A percentile compares a stretch with the other conserved stretches of the same genome.
These are phyloP conservation scores for Astrocystis sublimbata DNA, from an alignment of 495 filamentous ascomycete genomes.

Conservation along the genomic window DNA sequence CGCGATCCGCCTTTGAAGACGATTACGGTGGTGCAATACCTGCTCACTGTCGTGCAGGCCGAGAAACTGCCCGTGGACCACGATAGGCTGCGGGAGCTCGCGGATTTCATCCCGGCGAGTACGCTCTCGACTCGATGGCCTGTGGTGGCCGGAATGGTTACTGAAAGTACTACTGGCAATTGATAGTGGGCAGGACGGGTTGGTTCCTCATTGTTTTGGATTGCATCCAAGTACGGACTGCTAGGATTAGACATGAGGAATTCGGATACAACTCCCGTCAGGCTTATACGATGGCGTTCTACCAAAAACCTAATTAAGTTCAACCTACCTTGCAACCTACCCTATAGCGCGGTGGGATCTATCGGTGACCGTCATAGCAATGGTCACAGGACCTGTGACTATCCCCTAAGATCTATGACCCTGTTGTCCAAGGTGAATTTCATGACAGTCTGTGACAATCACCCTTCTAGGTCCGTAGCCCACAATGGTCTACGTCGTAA, in stretches of 20 bases:
- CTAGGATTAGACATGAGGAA: neutral
- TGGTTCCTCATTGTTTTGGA: neutral
- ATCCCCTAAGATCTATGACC: too few species aligned
- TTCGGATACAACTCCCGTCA: neutral
- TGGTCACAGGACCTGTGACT: too few species aligned
- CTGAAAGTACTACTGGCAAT: too few species aligned
- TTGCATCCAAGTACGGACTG: neutral
- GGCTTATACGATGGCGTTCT: neutral
- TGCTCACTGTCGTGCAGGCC: constrained; percentile 42
- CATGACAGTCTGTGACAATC: too few species aligned
- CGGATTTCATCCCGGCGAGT: constrained; percentile 16
- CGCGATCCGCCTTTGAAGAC: constrained; percentile 57
- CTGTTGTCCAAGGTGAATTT: too few species aligned
- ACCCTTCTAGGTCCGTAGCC: too few species aligned
- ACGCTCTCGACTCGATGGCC: constrained; percentile 9
- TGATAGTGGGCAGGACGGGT: neutral
- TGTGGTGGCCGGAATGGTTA: neutral
- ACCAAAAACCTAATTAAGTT: too few species aligned
- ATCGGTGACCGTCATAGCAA: too few species aligned
- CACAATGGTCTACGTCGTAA: too few species aligned
- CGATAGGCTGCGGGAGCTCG: constrained; percentile 38
- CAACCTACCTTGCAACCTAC: too few species aligned
- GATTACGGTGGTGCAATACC: constrained; percentile 53
- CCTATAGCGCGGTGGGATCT: too few species aligned
- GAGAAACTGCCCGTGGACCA: constrained; percentile 45